A percentile compares a stretch with the other conserved stretches of the same genome.
Evolutionary conservation across 2,329 filamentous ascomycete species (phyloP).

Genomic region (Paraphaeosphaeria sporulosa): DNA sequence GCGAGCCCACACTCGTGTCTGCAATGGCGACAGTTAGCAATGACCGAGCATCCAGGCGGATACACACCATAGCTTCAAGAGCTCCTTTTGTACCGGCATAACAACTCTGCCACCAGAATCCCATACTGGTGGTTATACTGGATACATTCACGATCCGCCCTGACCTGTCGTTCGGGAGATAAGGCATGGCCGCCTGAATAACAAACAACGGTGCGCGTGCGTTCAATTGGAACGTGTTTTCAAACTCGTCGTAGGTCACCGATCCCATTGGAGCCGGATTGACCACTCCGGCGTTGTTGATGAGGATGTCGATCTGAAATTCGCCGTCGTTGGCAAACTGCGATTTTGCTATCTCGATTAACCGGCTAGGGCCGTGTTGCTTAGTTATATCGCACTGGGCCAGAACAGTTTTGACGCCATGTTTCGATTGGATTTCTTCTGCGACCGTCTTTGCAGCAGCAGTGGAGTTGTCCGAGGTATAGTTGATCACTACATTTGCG

Average conservation of each 20-base stretch:
- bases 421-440: slow-evolving; percentile 59
- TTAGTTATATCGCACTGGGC: slow-evolving; percentile 77
- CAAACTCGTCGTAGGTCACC: slow-evolving; percentile 72
- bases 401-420: slow-evolving; percentile 67
- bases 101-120: slow-evolving; percentile 65
- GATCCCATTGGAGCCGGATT: slow-evolving; percentile 66
- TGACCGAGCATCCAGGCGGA: neutral
- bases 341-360: slow-evolving; percentile 66
- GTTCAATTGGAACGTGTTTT: slow-evolving; percentile 54
- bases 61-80: slow-evolving; percentile 64
- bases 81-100: slow-evolving; percentile 73
- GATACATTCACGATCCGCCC: slow-evolving; percentile 70
- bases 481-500: slow-evolving; percentile 73
- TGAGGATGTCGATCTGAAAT: slow-evolving; percentile 79
- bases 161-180: slow-evolving; percentile 72
- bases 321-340: slow-evolving; percentile 64
- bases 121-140: slow-evolving; percentile 64
- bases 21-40: neutral
- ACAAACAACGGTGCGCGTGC: slow-evolving; percentile 74
- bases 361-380: slow-evolving; percentile 64
- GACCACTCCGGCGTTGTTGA: slow-evolving; percentile 82
- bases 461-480: slow-evolving; percentile 70
- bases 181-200: slow-evolving; percentile 73
- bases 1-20: slow-evolving; percentile 69
- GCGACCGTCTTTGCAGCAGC: slow-evolving; percentile 62